Evolutionary conservation across 106 monocot genomes (phyloP).

Genomic region (Acorus calamus): DNA sequence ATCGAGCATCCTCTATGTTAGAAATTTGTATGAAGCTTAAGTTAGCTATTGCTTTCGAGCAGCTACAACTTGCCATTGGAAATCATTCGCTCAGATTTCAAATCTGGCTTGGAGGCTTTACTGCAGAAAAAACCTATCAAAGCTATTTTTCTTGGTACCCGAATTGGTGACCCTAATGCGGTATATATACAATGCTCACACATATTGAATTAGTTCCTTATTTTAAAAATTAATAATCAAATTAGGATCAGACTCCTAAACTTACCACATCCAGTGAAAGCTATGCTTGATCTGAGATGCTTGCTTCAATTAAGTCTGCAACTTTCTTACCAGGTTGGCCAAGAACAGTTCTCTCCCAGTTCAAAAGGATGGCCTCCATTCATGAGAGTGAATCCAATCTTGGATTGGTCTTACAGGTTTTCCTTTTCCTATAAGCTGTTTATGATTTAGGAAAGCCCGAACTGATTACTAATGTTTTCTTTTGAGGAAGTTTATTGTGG

Average conservation of each 20-base stretch:
- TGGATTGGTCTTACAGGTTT: constrained; percentile 99
- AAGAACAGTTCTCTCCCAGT: constrained; percentile 98
- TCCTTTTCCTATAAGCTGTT: constrained; percentile 10
- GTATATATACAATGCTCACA: constrained; percentile 22
- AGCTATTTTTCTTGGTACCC: constrained; percentile 97
- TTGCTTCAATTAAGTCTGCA: background rate
- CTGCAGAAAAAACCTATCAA: constrained; percentile 68
- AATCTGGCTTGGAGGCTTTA: constrained; percentile 76
- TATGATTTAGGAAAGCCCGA: too few relatives aligned
- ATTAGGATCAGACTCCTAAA: too few relatives aligned
- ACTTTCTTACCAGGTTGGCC: constrained; percentile 59
- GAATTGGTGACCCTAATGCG: constrained; percentile 99
- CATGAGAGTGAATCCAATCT: constrained; percentile 99
- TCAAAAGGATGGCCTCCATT: constrained; percentile 98
- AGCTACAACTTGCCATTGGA: constrained; percentile 91
- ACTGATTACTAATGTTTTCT: background rate
- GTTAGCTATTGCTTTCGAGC: constrained; percentile 5
- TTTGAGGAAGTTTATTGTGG: too few relatives aligned
- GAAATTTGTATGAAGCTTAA: too few relatives aligned
- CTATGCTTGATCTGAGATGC: too few relatives aligned
- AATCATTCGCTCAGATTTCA: constrained; percentile 79
- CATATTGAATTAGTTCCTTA: constrained; percentile 1
- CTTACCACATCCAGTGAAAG: too few relatives aligned
- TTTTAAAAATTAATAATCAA: too few relatives aligned
- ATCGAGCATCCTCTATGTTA: too few relatives aligned